phyloP scores from a whole-genome alignment of 495 filamentous ascomycete genomes.

The Penicillium subrubescens region DNA sequence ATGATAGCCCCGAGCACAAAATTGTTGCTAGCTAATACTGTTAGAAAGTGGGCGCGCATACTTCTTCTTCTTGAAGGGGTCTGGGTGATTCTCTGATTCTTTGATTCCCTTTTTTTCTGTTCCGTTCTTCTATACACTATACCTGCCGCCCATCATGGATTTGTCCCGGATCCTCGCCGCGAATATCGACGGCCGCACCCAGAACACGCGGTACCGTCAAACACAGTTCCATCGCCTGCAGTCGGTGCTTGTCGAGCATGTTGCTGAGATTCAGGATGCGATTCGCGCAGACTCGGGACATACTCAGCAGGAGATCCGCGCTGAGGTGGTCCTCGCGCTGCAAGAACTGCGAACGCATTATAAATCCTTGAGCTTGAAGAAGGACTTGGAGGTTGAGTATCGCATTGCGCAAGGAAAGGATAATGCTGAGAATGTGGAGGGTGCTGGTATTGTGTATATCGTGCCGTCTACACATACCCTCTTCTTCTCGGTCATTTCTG shows the following conservation, averaged over 20 bases:
- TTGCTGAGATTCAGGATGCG: conserved; percentile 38
- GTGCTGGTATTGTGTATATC: conserved; percentile 54
- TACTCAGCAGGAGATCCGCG: conserved; percentile 39
- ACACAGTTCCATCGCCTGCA: conserved; percentile 48
- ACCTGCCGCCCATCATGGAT: conserved; percentile 25
- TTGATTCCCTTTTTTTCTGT: not conserved
- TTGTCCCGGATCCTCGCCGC: conserved; percentile 43
- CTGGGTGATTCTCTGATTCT: not conserved
- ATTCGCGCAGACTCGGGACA: conserved; percentile 41
- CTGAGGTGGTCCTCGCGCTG: conserved; percentile 46
- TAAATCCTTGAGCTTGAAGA: conserved; percentile 36
- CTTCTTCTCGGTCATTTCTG: conserved; percentile 50
- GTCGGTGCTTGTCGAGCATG: conserved; percentile 32
- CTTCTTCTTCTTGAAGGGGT: conserved; percentile 8
- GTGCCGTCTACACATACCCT: conserved; percentile 48
- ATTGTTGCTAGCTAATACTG: not conserved
- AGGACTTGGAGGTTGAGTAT: conserved; percentile 51
- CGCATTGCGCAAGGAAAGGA: conserved; percentile 47
- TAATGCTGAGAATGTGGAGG: conserved; percentile 24
- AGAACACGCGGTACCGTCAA: conserved; percentile 50
- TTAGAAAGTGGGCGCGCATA: not conserved
- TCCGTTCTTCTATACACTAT: not conserved
- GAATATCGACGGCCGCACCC: conserved; percentile 48
- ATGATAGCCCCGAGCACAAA: conserved; percentile 11
- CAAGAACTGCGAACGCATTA: conserved; percentile 48